phyloP scores from a whole-genome alignment of 1,284 basidiomycete species.

The Violaceomyces palustris region DNA sequence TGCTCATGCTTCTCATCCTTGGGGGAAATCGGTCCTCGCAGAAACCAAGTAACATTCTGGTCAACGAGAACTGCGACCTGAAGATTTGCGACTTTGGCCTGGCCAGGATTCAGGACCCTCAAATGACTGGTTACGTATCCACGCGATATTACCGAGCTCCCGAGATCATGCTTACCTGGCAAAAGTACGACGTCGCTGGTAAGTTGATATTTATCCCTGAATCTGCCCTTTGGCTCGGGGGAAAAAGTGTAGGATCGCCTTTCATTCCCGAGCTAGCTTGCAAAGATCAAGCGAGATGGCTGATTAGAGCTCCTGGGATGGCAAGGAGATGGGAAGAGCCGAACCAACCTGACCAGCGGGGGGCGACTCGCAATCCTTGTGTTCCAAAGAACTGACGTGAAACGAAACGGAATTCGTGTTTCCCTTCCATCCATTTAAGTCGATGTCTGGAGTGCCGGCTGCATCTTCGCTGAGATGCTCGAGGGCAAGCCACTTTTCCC shows the following conservation, averaged over 20 bases:
- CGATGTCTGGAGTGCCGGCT: slow-evolving; percentile 98
- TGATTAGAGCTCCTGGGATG: too few species aligned
- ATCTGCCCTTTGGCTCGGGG: slow-evolving; percentile 7
- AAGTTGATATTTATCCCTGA: slow-evolving; percentile 1
- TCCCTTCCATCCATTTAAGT: slow-evolving; percentile 58
- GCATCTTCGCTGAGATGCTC: slow-evolving; percentile 99
- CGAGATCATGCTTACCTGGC: slow-evolving; percentile 99
- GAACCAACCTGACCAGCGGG: too few species aligned
- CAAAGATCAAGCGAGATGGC: too few species aligned
- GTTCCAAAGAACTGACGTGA: too few species aligned
- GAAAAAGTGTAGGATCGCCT: too few species aligned
- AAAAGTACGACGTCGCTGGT: slow-evolving; percentile 90
- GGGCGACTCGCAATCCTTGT: too few species aligned
- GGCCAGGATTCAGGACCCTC: slow-evolving; percentile 86
- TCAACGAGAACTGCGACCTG: slow-evolving; percentile 99
- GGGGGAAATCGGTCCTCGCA: slow-evolving; percentile 49
- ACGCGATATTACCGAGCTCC: slow-evolving; percentile 98
- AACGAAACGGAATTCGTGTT: too few species aligned
- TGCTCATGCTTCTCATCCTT: too few species aligned
- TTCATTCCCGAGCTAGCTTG: too few species aligned
- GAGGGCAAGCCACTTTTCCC: slow-evolving; percentile 98
- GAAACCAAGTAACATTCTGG: slow-evolving; percentile 99
- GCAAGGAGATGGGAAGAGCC: too few species aligned
- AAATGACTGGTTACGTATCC: slow-evolving; percentile 99
- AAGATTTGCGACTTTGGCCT: slow-evolving; percentile 99